A percentile compares a stretch with the other conserved stretches of the same genome.
phyloP scores from a whole-genome alignment of 2,329 filamentous ascomycete genomes.

The Dactylonectria estremocensis region DNA sequence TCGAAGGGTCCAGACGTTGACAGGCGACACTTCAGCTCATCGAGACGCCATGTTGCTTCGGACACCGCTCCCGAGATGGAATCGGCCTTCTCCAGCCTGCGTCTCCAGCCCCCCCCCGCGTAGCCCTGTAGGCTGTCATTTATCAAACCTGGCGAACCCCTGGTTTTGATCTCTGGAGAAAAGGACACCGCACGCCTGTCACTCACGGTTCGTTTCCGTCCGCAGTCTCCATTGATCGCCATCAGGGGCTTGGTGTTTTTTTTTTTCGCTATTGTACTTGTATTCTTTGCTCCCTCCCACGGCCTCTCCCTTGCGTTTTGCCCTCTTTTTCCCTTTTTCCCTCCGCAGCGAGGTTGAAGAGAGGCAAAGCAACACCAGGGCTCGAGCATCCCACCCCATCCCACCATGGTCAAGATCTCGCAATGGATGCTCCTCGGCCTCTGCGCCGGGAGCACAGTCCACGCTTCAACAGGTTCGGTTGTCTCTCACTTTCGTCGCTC shows the following conservation, averaged over 20 bases:
- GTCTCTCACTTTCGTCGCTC: slow-evolving; percentile 13
- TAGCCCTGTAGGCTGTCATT: not conserved
- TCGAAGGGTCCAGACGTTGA: slow-evolving; percentile 13
- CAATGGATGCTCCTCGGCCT: slow-evolving; percentile 23
- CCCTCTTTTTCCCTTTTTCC: not conserved
- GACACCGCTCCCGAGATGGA: slow-evolving; percentile 1
- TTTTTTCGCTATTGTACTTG: not conserved
- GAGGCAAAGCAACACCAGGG: slow-evolving; percentile 12
- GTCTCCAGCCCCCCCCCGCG: not conserved
- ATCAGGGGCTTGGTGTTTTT: slow-evolving; percentile 2
- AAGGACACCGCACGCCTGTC: not conserved
- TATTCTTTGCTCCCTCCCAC: not conserved
- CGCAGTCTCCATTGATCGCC: slow-evolving; percentile 15
- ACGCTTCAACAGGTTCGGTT: slow-evolving; percentile 26
- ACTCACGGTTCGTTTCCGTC: not conserved
- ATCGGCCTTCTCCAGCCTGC: not conserved
- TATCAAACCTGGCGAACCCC: slow-evolving; percentile 9
- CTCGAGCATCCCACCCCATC: not conserved
- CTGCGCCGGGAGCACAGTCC: slow-evolving; percentile 14
- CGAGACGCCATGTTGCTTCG: not conserved
- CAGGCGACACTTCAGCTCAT: not conserved
- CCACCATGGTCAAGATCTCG: slow-evolving; percentile 15
- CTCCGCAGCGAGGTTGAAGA: slow-evolving; percentile 6
- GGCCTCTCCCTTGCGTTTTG: not conserved
- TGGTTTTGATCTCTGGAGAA: not conserved